Conservation (phyloP, 2,329 filamentous ascomycete genomes). For the Talaromyces islandicus region DNA sequence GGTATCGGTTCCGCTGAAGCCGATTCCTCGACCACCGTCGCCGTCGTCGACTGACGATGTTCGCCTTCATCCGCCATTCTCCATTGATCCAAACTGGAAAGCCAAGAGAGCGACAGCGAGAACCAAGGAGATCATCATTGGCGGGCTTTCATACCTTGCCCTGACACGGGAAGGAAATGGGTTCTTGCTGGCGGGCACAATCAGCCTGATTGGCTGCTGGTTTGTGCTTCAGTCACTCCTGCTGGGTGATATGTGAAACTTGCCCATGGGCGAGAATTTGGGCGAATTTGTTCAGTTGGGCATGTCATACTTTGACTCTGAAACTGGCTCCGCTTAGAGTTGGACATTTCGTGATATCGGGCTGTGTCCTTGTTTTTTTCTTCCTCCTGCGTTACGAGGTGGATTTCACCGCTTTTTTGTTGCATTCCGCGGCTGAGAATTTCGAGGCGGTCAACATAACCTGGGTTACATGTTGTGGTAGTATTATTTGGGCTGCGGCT, state of each 20-base stretch:
- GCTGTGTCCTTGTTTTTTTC: neutral
- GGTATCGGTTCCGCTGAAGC: slow-evolving; percentile 56
- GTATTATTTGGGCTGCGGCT: neutral
- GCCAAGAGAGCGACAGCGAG: slow-evolving; percentile 49
- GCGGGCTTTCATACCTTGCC: slow-evolving; percentile 50
- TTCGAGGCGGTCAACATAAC: neutral
- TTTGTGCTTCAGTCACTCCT: slow-evolving; percentile 31
- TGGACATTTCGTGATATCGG: neutral
- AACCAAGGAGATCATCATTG: slow-evolving; percentile 54
- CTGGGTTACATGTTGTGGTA: neutral
- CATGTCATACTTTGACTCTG: neutral
- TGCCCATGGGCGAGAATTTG: neutral
- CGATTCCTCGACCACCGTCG: slow-evolving; percentile 29
- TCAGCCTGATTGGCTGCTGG: slow-evolving; percentile 37
- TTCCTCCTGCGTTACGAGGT: neutral
- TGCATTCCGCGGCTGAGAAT: neutral
- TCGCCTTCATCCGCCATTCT: slow-evolving; percentile 48
- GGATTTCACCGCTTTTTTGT: neutral
- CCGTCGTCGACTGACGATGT: slow-evolving; percentile 28
- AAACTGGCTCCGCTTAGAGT: neutral
- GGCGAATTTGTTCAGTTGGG: neutral
- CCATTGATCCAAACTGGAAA: slow-evolving; percentile 54
- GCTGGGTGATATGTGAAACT: slow-evolving; percentile 4
- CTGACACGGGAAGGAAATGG: slow-evolving; percentile 43
- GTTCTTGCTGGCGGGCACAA: slow-evolving; percentile 31